Conservation (phyloP, 164 flowering plant species). For the Houttuynia cordata region DNA sequence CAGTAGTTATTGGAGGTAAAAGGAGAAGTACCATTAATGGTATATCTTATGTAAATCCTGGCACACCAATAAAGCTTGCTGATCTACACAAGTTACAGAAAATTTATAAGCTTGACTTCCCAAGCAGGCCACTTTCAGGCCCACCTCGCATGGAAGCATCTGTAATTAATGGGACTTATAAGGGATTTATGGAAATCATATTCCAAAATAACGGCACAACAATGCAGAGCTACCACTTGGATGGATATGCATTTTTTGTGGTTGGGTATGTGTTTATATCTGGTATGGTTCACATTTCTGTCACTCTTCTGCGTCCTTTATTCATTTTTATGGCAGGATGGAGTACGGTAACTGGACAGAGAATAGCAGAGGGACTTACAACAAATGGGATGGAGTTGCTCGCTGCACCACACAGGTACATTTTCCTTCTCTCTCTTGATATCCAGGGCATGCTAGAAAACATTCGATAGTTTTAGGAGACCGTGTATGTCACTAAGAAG, state of each 20-base stretch:
- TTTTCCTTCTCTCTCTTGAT: neutral
- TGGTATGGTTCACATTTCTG: neutral
- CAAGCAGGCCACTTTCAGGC: constrained; percentile 52
- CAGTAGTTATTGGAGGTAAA: constrained; percentile 54
- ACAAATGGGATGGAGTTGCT: constrained; percentile 80
- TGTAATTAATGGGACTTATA: constrained; percentile 75
- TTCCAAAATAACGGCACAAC: constrained; percentile 86
- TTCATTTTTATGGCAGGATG: constrained; percentile 41
- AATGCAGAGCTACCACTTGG: constrained; percentile 78
- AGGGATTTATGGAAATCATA: constrained; percentile 84
- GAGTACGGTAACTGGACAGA: constrained; percentile 82
- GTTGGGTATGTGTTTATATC: constrained; percentile 54
- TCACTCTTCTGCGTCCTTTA: neutral
- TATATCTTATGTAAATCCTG: constrained; percentile 60
- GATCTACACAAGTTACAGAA: constrained; percentile 56
- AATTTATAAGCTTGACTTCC: constrained; percentile 79
- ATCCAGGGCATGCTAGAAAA: too few relatives aligned
- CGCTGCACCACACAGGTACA: constrained; percentile 74
- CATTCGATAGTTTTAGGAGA: neutral
- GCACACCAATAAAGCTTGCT: constrained; percentile 81
- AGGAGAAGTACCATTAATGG: constrained; percentile 59
- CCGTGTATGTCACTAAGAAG: neutral
- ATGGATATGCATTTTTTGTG: constrained; percentile 88
- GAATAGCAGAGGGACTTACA: constrained; percentile 47
- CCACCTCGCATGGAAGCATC: constrained; percentile 56